Conservation (phyloP, 1,139 yeast genomes). For the Taphrina confusa region DNA sequence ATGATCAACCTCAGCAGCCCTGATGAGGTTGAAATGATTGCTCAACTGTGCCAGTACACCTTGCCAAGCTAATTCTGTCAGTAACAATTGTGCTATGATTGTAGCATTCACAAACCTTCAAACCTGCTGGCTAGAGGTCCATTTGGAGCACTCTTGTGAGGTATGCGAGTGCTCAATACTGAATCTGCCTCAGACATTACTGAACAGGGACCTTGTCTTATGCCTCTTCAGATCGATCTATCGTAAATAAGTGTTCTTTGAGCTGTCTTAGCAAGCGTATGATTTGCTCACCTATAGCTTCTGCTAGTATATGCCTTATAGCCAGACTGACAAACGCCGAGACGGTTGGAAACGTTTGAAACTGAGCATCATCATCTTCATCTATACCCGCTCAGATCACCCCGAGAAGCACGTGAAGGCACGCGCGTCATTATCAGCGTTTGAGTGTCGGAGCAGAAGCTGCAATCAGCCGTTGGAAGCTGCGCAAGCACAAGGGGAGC, state of each 20-base stretch:
- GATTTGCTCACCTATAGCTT: too few species aligned
- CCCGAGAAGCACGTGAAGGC: conserved; percentile 3
- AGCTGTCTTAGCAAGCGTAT: too few species aligned
- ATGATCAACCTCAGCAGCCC: conserved; percentile 24
- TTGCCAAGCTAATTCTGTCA: conserved; percentile 23
- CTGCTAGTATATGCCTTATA: too few species aligned
- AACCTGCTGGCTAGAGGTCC: conserved; percentile 14
- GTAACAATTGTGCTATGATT: not conserved
- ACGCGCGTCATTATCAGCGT: conserved; percentile 1
- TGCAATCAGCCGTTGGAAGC: not conserved
- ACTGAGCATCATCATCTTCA: not conserved
- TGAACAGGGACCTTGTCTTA: too few species aligned
- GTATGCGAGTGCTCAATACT: conserved; percentile 9
- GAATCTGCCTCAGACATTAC: conserved; percentile 24
- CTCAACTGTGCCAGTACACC: conserved; percentile 5
- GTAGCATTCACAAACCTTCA: not conserved
- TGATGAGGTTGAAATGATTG: conserved; percentile 17
- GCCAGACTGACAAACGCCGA: too few species aligned
- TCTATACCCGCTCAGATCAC: conserved; percentile 1
- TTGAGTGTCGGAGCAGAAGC: too few species aligned
- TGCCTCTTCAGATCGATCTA: too few species aligned
- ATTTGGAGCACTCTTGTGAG: conserved; percentile 16
- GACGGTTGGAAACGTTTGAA: too few species aligned
- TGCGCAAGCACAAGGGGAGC: too few species aligned
- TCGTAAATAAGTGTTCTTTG: too few species aligned